These are phyloP conservation scores for Martensiomyces pterosporus DNA, from an alignment of 192 early-diverging fungal genomes.

Conservation along the genomic window DNA sequence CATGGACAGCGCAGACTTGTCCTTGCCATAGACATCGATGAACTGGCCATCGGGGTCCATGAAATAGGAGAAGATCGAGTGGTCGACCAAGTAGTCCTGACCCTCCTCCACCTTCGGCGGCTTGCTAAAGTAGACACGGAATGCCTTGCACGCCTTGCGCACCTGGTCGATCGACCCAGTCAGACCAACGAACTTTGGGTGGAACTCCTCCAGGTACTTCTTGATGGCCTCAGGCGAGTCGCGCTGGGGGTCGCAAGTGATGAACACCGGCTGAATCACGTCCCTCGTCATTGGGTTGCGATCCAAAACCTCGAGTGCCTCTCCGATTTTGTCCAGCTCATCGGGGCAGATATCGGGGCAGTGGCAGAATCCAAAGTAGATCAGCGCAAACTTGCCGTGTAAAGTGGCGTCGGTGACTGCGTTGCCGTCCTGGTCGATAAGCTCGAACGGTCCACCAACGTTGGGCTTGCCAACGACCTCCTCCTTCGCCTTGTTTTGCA, in stretches of 20 bases:
- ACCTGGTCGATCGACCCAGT: slow-evolving; percentile 86
- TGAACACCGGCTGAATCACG: slow-evolving; percentile 82
- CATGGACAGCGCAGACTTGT: slow-evolving; percentile 46
- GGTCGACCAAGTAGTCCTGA: slow-evolving; percentile 95
- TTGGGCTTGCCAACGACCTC: slow-evolving; percentile 80
- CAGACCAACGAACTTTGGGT: slow-evolving; percentile 87
- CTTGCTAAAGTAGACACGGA: slow-evolving; percentile 91
- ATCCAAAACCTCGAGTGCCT: slow-evolving; percentile 68
- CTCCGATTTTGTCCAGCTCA: slow-evolving; percentile 96
- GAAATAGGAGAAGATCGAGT: slow-evolving; percentile 98
- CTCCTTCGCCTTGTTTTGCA: slow-evolving; percentile 9
- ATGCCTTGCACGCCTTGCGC: slow-evolving; percentile 77
- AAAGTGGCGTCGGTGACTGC: slow-evolving; percentile 71
- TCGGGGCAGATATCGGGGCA: slow-evolving; percentile 99
- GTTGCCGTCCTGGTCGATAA: slow-evolving; percentile 78
- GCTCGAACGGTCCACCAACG: slow-evolving; percentile 84
- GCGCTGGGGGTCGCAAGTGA: slow-evolving; percentile 94
- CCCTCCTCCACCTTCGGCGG: slow-evolving; percentile 76
- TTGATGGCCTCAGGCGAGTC: slow-evolving; percentile 80
- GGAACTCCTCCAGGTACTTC: slow-evolving; percentile 83
- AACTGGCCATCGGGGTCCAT: slow-evolving; percentile 90
- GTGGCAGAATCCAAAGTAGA: slow-evolving; percentile 99
- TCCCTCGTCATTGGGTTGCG: slow-evolving; percentile 49
- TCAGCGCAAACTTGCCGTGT: slow-evolving; percentile 77
- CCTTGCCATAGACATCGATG: slow-evolving; percentile 86